These are phyloP conservation scores for Cyberlindnera galapagoensis DNA, from an alignment of 805 yeast genomes.

Conservation along the genomic window DNA sequence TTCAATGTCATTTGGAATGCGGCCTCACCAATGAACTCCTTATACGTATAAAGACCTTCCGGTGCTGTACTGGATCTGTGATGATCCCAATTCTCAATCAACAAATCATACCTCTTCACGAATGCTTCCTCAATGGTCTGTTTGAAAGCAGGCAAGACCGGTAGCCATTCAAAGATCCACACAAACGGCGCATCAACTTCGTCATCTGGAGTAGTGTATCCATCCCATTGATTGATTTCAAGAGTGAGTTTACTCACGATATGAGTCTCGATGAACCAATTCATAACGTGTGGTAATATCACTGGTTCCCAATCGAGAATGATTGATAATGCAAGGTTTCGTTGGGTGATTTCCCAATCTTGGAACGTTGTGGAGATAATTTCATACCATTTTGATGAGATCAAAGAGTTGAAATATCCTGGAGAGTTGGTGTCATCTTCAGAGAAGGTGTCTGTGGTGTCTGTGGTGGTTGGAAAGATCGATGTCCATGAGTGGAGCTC, in stretches of 20 bases:
- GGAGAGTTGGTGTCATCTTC: too few species aligned
- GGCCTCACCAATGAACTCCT: constrained; percentile 27
- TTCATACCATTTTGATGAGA: constrained; percentile 31
- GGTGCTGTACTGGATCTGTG: neutral
- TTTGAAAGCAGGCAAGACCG: constrained; percentile 19
- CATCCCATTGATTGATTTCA: constrained; percentile 32
- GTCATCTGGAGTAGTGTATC: neutral
- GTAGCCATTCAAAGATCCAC: constrained; percentile 36
- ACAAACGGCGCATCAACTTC: constrained; percentile 14
- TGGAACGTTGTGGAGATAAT: constrained; percentile 24
- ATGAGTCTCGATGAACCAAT: constrained; percentile 24
- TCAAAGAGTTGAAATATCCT: constrained; percentile 29
- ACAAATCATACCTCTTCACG: constrained; percentile 15
- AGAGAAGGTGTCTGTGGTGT: too few species aligned
- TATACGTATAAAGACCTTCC: constrained; percentile 25
- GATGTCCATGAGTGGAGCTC: constrained; percentile 25
- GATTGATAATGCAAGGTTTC: constrained; percentile 32
- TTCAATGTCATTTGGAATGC: constrained; percentile 16
- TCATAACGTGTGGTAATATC: constrained; percentile 25
- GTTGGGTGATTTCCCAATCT: constrained; percentile 34
- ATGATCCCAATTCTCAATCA: too few species aligned
- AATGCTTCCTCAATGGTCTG: constrained; percentile 20
- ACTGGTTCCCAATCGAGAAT: constrained; percentile 36
- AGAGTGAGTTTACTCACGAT: constrained; percentile 33
- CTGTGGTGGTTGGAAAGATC: constrained; percentile 6